Percentiles rank a stretch among this genome's conserved stretches.
Conservation (phyloP, 352 stramenopile species). For the Pythium periplocum region DNA sequence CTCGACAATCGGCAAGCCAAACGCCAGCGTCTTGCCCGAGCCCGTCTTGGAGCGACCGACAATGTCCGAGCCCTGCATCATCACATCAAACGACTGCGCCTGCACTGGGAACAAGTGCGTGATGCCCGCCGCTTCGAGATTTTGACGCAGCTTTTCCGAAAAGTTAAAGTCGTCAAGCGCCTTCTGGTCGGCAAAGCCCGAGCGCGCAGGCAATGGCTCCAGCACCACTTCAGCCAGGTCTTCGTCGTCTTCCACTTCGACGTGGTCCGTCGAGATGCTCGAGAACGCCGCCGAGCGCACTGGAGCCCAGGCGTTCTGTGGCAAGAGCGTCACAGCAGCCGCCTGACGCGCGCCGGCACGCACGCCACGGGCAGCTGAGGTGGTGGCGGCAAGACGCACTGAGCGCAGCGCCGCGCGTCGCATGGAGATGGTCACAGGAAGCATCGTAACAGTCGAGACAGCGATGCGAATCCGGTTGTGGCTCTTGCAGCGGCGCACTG, state of each 20-base stretch:
- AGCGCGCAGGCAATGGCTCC: conserved; percentile 26
- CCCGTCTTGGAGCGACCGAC: conserved; percentile 80
- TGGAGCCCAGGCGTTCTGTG: not conserved
- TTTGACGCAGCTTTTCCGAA: conserved; percentile 45
- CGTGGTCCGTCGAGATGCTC: conserved; percentile 9
- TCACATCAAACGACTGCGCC: conserved; percentile 74
- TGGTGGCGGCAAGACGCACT: conserved; percentile 3
- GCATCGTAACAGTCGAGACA: conserved; percentile 10
- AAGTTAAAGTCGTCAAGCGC: conserved; percentile 60
- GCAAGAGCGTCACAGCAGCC: not conserved
- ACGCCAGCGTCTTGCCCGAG: conserved; percentile 78
- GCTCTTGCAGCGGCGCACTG: too few relatives aligned
- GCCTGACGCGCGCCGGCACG: not conserved
- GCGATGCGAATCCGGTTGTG: too few relatives aligned
- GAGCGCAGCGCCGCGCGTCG: conserved; percentile 18
- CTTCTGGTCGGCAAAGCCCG: conserved; percentile 73
- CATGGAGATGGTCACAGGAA: conserved; percentile 24
- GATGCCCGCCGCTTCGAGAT: conserved; percentile 58
- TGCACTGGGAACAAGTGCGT: conserved; percentile 84
- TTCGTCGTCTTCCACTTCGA: conserved; percentile 16
- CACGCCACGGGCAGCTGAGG: not conserved
- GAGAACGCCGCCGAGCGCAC: conserved; percentile 5
- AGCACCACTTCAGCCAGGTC: conserved; percentile 40
- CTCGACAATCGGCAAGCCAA: conserved; percentile 75
- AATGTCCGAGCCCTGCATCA: conserved; percentile 80